Percentiles rank a stretch among this genome's conserved stretches.
Conservation (phyloP, 2,329 filamentous ascomycete genomes). For the Aureobasidium sp. region DNA sequence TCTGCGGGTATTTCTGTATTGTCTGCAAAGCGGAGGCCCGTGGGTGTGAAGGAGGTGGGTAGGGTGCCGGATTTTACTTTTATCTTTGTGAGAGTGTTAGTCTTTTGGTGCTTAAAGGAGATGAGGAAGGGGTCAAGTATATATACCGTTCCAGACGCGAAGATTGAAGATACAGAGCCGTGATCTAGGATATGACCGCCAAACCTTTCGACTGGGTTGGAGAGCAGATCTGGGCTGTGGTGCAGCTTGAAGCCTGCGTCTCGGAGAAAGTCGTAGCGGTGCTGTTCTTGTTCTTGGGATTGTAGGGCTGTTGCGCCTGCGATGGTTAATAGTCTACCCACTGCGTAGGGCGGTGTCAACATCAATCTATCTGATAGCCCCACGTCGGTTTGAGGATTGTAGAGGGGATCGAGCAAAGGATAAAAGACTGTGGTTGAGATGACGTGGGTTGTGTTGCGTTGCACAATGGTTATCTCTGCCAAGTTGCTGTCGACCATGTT, state of each 20-base stretch:
- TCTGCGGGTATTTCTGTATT: slow-evolving; percentile 38
- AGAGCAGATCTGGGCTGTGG: slow-evolving; percentile 26
- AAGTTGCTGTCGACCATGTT: slow-evolving; percentile 40
- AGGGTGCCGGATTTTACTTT: slow-evolving; percentile 7
- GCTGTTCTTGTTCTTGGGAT: slow-evolving; percentile 28
- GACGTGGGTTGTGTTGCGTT: slow-evolving; percentile 34
- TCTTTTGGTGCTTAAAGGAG: no score
- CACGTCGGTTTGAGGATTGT: slow-evolving; percentile 17
- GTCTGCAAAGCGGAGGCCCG: slow-evolving; percentile 39
- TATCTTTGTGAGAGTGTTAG: background rate
- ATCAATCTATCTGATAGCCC: slow-evolving; percentile 23
- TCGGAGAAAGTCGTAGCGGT: slow-evolving; percentile 30
- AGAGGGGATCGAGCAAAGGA: slow-evolving; percentile 20
- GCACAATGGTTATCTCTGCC: slow-evolving; percentile 41
- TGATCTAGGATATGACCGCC: slow-evolving; percentile 39
- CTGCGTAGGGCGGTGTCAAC: slow-evolving; percentile 7
- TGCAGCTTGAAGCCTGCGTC: slow-evolving; percentile 33
- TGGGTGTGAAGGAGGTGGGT: slow-evolving; percentile 27
- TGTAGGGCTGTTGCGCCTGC: slow-evolving; percentile 22
- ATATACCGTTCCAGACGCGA: slow-evolving; percentile 27
- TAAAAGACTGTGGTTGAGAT: background rate
- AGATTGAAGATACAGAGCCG: slow-evolving; percentile 29
- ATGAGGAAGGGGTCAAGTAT: background rate
- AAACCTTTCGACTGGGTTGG: slow-evolving; percentile 32
- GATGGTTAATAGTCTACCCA: slow-evolving; percentile 13